Evolutionary conservation across 1,139 yeast species (phyloP).

Genomic region (Yamadazyma triangularis): DNA sequence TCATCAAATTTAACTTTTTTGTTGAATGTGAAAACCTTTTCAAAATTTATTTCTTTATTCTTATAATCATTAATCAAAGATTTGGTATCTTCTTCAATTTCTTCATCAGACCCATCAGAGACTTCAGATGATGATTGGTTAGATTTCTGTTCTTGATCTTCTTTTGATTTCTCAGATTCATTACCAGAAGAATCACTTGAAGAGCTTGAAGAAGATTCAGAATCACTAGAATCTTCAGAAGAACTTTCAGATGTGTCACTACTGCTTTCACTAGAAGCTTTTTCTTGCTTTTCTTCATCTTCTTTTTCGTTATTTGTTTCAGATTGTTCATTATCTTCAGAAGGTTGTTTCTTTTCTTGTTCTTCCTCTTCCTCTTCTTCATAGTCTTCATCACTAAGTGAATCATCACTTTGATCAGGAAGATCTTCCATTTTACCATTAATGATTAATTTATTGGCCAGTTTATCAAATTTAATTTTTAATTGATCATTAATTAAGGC

Average conservation of each 20-base stretch:
- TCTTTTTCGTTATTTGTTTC: conserved; percentile 10
- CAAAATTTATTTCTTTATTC: conserved; percentile 39
- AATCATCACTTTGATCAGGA: conserved; percentile 17
- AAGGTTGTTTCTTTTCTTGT: too few relatives aligned
- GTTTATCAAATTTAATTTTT: conserved; percentile 38
- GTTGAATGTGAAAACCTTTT: conserved; percentile 44
- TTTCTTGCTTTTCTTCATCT: conserved; percentile 8
- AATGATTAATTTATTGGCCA: conserved; percentile 40
- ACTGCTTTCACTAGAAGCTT: conserved; percentile 2
- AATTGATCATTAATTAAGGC: conserved; percentile 41
- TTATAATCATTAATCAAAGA: conserved; percentile 34
- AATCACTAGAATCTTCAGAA: conserved; percentile 10
- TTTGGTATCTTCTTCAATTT: conserved; percentile 40
- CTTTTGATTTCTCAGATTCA: conserved; percentile 5
- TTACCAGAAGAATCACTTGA: background rate
- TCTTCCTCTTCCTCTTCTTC: conserved; percentile 15
- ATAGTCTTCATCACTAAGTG: conserved; percentile 16
- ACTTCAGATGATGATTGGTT: conserved; percentile 11
- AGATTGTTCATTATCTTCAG: conserved; percentile 12
- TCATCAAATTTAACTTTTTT: conserved; percentile 35
- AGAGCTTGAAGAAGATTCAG: conserved; percentile 4
- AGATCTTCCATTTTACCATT: conserved; percentile 34
- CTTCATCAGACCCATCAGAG: conserved; percentile 25
- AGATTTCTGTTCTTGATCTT: conserved; percentile 4
- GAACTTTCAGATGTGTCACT: conserved; percentile 3